These are phyloP conservation scores for Penicillium fuscoglaucum DNA, from an alignment of 2,329 filamentous ascomycete species.

Conservation along the genomic window DNA sequence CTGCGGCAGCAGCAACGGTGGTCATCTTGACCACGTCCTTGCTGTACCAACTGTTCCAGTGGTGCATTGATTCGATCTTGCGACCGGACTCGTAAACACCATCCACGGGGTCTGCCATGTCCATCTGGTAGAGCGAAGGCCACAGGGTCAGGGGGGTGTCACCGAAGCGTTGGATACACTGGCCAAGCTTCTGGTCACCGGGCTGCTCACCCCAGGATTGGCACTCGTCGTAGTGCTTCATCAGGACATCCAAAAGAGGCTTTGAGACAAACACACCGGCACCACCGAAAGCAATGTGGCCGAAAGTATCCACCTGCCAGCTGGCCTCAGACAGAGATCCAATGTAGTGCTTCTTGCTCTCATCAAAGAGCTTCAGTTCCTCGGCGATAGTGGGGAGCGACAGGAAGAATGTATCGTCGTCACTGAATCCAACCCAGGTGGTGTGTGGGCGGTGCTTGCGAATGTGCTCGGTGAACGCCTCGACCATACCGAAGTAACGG, in stretches of 20 bases:
- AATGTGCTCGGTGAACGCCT: conserved; percentile 43
- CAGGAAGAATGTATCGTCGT: conserved; percentile 48
- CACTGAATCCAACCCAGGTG: conserved; percentile 45
- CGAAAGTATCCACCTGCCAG: conserved; percentile 47
- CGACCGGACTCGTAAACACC: conserved; percentile 47
- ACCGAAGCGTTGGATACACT: conserved; percentile 45
- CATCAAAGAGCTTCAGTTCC: conserved; percentile 42
- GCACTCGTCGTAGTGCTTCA: conserved; percentile 44
- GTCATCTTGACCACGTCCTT: conserved; percentile 49
- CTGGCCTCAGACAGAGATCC: conserved; percentile 46
- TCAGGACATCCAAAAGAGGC: conserved; percentile 41
- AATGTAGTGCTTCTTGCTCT: conserved; percentile 46
- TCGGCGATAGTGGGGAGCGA: conserved; percentile 42
- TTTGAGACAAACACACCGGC: conserved; percentile 48
- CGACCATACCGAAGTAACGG: conserved; percentile 46
- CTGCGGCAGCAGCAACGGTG: conserved; percentile 42
- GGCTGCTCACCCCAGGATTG: conserved; percentile 46
- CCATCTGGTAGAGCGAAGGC: conserved; percentile 48
- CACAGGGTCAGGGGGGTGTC: conserved; percentile 43
- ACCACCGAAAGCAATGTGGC: conserved; percentile 47
- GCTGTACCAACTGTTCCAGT: conserved; percentile 48
- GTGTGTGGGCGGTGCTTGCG: conserved; percentile 42
- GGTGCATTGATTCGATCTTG: conserved; percentile 46
- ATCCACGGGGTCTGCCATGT: conserved; percentile 44
- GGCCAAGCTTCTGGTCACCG: conserved; percentile 47